Percentiles rank a stretch among this genome's conserved stretches.
Evolutionary conservation across 176 grass and related monocot genomes (phyloP).

Genomic region (Zea luxurians): DNA sequence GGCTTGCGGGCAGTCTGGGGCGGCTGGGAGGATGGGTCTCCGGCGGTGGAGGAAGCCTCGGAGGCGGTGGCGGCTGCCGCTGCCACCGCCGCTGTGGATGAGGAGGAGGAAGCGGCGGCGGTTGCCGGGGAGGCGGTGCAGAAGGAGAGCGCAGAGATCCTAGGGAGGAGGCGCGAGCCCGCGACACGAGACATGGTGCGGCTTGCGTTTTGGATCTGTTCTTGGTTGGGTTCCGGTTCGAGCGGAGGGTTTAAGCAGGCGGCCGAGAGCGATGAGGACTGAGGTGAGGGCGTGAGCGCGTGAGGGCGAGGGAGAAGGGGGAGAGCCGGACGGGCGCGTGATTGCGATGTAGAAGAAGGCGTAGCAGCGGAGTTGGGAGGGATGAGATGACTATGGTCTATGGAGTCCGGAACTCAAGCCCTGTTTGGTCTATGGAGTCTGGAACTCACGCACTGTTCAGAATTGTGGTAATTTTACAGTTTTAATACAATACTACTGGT

Average conservation of each 20-base stretch:
- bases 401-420: too few species aligned
- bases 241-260: constrained; percentile 33
- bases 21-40: constrained; percentile 21
- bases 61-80: constrained; percentile 1
- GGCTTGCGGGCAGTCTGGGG: constrained; percentile 40
- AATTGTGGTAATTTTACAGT: too few species aligned
- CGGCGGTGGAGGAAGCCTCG: constrained; percentile 29
- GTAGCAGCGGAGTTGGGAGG: constrained; percentile 1
- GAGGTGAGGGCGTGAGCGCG: not conserved
- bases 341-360: not conserved
- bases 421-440: too few species aligned
- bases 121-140: constrained; percentile 36
- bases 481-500: too few species aligned
- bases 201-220: constrained; percentile 21
- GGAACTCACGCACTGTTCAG: too few species aligned
- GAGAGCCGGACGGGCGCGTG: constrained; percentile 1
- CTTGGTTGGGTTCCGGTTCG: not conserved
- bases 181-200: constrained; percentile 51
- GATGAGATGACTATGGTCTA: not conserved
- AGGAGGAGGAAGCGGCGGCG: constrained; percentile 32
- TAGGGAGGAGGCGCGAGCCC: constrained; percentile 48
- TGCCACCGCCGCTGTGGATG: not conserved
- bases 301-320: not conserved
- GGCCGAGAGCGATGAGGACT: not conserved
- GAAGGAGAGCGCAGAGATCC: constrained; percentile 36